Percentiles rank a stretch among this genome's conserved stretches.
Evolutionary conservation across 352 stramenopile genomes (phyloP).

Genomic region (Pythium myriotylum): DNA sequence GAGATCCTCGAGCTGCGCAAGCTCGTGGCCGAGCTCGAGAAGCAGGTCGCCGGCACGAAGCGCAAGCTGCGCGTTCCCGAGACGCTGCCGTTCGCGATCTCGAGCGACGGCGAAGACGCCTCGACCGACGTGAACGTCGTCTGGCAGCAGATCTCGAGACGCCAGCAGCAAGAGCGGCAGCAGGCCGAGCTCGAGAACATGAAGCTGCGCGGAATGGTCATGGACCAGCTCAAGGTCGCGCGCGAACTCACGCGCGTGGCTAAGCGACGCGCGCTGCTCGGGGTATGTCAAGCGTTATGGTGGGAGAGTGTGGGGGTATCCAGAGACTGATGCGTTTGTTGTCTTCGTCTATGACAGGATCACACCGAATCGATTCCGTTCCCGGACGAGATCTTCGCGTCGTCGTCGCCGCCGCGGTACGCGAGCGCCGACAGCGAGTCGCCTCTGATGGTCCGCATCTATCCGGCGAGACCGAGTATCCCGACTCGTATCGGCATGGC

Average conservation of each 20-base stretch:
- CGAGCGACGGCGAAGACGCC: background rate
- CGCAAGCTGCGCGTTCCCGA: conserved; percentile 9
- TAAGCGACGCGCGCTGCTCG: conserved; percentile 9
- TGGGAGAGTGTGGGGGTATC: no score
- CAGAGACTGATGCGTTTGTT: no score
- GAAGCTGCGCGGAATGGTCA: conserved; percentile 49
- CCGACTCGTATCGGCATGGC: background rate
- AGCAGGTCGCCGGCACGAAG: conserved; percentile 19
- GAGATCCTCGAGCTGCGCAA: conserved; percentile 37
- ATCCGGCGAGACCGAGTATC: conserved; percentile 8
- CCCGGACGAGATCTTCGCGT: conserved; percentile 1
- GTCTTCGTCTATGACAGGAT: background rate
- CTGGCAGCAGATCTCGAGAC: conserved; percentile 45
- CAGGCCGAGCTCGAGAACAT: conserved; percentile 52
- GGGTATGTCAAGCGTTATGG: no score
- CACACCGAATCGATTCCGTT: background rate
- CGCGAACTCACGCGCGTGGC: conserved; percentile 19
- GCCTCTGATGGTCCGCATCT: conserved; percentile 14
- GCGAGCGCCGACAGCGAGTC: conserved; percentile 4
- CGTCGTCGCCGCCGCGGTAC: background rate
- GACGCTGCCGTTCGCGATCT: background rate
- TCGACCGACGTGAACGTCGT: background rate
- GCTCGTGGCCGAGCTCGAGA: conserved; percentile 26
- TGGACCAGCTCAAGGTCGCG: conserved; percentile 43
- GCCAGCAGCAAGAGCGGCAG: conserved; percentile 39